Percentiles rank a stretch among this genome's conserved stretches.
Conservation (phyloP, 495 filamentous ascomycete genomes). For the Talaromyces borbonicus region DNA sequence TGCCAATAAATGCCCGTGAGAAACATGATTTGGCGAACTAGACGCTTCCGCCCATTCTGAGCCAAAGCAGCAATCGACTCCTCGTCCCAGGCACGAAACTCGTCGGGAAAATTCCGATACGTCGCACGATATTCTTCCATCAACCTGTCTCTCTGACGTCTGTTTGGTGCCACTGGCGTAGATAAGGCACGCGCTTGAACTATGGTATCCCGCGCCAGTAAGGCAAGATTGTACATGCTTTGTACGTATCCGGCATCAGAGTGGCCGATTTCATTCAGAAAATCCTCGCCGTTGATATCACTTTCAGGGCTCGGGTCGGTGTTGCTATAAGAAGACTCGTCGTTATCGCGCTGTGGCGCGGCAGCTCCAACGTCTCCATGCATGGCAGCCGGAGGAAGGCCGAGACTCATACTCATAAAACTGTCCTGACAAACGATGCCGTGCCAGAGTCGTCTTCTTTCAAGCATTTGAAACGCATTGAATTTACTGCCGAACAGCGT, state of each 20-base stretch:
- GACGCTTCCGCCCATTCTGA: slow-evolving; percentile 38
- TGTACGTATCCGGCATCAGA: slow-evolving; percentile 45
- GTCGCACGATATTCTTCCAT: slow-evolving; percentile 51
- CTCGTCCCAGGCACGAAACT: slow-evolving; percentile 52
- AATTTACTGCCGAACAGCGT: slow-evolving; percentile 54
- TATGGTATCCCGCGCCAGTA: slow-evolving; percentile 58
- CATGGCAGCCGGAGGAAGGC: slow-evolving; percentile 58
- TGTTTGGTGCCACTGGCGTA: slow-evolving; percentile 49
- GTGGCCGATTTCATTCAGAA: background rate
- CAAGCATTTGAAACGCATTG: slow-evolving; percentile 53
- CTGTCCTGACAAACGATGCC: slow-evolving; percentile 67
- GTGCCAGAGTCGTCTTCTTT: slow-evolving; percentile 64
- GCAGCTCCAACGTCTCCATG: slow-evolving; percentile 63
- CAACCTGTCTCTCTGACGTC: slow-evolving; percentile 49
- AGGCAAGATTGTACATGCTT: slow-evolving; percentile 62
- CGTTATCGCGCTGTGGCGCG: slow-evolving; percentile 43
- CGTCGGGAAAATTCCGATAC: slow-evolving; percentile 51
- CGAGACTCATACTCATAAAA: slow-evolving; percentile 64
- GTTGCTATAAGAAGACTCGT: slow-evolving; percentile 30
- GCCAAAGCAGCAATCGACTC: slow-evolving; percentile 40
- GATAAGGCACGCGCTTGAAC: slow-evolving; percentile 57
- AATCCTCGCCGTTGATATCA: slow-evolving; percentile 1
- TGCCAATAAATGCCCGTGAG: slow-evolving; percentile 63
- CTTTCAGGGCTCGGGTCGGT: slow-evolving; percentile 45
- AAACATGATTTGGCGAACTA: slow-evolving; percentile 58